Base-by-base conservation (phyloP, 176 grass and related monocot genomes). In the Eremochloa ophiuroides region DNA sequence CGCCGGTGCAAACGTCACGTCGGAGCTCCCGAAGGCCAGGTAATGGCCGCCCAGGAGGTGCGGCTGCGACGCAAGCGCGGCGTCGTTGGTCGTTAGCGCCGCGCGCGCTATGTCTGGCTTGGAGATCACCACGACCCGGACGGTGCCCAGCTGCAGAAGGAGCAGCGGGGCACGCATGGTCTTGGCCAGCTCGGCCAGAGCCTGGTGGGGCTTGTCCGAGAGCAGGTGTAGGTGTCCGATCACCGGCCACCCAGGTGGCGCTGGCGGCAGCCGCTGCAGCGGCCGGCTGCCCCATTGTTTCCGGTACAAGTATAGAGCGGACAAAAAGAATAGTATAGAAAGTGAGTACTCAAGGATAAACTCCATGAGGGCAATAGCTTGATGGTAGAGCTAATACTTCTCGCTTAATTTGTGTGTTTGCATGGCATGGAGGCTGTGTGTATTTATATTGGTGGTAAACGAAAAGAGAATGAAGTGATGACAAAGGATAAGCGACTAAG, bases 1-100 rank as follows among this genome's bases (percentile, higher is more conserved):
- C 5, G 85, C 80, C 2, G 85, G 80, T 1, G 80, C 78, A 72
- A 83, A 83, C 7, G 80, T 88, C 8, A 88, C 80, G 80, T 88
- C 86, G 29, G 86, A 88, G 80, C 80, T 84, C 1, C 80, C 73
- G 73, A 88, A 88, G 4, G 86, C 84, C 2, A 88, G 86, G 80
- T 76, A 84, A 64, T 83, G 72, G 1, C 70, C 86, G 1, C 80
- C 78, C 6, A 88, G 86, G 34, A 88, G 80, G 73, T 77, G 65
- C 18, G 86, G 86, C 11, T 80, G 73, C 33, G 86, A 88, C 42
- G 86, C 80, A 3, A 88, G 73, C 20, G 80, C 80, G 22, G 80
- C 64, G 58, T 88, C 86, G 80, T 84, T 80, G 33, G 40, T 50
- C 10, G 78, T 88, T 29, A 88, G 86, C 66, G 80, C 80, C 17